These are phyloP conservation scores for Hypoxylon sp. DNA, from an alignment of 2,329 filamentous ascomycete species.

Conservation along the genomic window DNA sequence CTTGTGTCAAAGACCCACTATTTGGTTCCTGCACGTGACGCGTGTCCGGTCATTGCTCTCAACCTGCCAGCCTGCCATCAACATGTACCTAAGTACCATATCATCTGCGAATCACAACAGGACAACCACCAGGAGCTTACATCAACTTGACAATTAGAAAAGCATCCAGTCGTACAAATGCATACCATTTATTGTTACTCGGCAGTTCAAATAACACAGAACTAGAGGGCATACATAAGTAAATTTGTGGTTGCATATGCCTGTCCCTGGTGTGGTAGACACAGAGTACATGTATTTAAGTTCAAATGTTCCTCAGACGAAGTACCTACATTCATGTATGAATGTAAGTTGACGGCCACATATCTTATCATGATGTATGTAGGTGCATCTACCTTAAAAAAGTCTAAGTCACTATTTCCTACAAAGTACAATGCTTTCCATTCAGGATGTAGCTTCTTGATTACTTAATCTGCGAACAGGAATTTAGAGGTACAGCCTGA, in stretches of 20 bases:
- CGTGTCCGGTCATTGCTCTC: conserved; percentile 4
- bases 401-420: neutral
- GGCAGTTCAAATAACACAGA: neutral
- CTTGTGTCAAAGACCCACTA: conserved; percentile 19
- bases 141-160: neutral
- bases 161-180: neutral
- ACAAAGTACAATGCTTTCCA: neutral
- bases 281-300: neutral
- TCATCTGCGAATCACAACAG: neutral
- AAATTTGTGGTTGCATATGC: neutral
- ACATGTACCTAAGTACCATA: conserved; percentile 9
- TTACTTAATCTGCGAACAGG: neutral
- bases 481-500: neutral
- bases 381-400: neutral
- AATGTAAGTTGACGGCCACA: neutral
- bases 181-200: neutral
- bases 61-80: neutral
- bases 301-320: neutral
- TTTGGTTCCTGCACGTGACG: conserved; percentile 36
- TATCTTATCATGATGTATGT: no score
- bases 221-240: neutral
- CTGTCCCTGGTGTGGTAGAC: neutral
- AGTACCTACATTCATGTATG: neutral
- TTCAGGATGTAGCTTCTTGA: neutral
- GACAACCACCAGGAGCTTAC: conserved; percentile 10